phyloP scores from a whole-genome alignment of 2,329 filamentous ascomycete genomes.

The Xylaria sp. region DNA sequence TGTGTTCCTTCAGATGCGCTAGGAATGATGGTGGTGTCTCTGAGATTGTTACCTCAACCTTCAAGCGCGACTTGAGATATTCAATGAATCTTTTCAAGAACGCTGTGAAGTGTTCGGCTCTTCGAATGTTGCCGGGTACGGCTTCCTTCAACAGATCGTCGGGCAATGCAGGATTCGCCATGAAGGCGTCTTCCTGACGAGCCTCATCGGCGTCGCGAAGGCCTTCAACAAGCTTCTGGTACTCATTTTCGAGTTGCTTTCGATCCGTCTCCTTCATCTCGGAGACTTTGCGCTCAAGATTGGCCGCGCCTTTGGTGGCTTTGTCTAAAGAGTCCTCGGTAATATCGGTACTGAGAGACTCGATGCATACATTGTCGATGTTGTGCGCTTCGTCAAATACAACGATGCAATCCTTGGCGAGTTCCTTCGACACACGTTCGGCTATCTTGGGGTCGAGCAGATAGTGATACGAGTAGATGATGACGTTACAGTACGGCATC shows the following conservation, averaged over 20 bases:
- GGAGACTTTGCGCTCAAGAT: constrained; percentile 81
- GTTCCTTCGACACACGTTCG: constrained; percentile 86
- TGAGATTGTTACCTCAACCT: constrained; percentile 86
- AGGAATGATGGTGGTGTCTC: constrained; percentile 94
- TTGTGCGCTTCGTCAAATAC: constrained; percentile 99
- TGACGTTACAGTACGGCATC: constrained; percentile 99
- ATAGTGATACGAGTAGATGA: constrained; percentile 99
- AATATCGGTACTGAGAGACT: constrained; percentile 92
- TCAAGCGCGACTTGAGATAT: constrained; percentile 97
- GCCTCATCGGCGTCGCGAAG: constrained; percentile 83
- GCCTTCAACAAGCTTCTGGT: constrained; percentile 90
- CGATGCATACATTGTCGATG: constrained; percentile 99
- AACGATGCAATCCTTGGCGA: constrained; percentile 97
- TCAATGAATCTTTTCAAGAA: constrained; percentile 97
- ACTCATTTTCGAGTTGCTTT: constrained; percentile 90
- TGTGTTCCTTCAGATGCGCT: constrained; percentile 86
- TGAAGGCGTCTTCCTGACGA: constrained; percentile 89
- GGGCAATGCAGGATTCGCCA: constrained; percentile 91
- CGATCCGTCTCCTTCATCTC: constrained; percentile 97
- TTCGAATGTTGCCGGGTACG: constrained; percentile 89
- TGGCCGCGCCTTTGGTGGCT: constrained; percentile 83
- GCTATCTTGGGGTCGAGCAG: constrained; percentile 97
- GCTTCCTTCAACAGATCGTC: constrained; percentile 94
- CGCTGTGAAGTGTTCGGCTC: constrained; percentile 91
- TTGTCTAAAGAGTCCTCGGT: constrained; percentile 91